Conservation (phyloP, 1,284 basidiomycete genomes). For the Polyporus tsugae region DNA sequence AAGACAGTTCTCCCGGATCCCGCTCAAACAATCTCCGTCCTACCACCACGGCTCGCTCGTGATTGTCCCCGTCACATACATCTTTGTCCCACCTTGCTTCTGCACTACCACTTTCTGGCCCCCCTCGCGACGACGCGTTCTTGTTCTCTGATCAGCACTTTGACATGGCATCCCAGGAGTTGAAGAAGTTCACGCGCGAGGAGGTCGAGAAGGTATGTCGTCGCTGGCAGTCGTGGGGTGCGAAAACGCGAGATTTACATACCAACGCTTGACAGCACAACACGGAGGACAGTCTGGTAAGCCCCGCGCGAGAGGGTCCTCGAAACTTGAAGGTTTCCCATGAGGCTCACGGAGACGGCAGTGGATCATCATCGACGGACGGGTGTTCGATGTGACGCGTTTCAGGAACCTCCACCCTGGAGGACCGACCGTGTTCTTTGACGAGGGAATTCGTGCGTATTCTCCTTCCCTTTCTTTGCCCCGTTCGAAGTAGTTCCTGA, state of each 20-base stretch:
- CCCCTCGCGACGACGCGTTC: neutral
- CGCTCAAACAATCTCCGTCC: neutral
- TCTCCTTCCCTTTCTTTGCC: neutral
- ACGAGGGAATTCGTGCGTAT: slow-evolving; percentile 74
- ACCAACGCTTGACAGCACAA: slow-evolving; percentile 59
- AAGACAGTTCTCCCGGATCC: neutral
- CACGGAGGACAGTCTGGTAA: slow-evolving; percentile 64
- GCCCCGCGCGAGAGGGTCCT: slow-evolving; percentile 30
- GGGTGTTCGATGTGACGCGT: slow-evolving; percentile 83
- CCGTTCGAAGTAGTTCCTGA: neutral
- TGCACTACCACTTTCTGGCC: neutral
- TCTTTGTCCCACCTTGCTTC: neutral
- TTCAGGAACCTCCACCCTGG: slow-evolving; percentile 88
- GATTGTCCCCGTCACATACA: slow-evolving; percentile 22
- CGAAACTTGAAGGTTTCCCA: neutral
- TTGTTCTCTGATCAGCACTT: neutral
- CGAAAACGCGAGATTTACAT: neutral
- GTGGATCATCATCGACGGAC: slow-evolving; percentile 88
- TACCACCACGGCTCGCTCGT: slow-evolving; percentile 1
- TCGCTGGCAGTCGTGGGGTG: neutral
- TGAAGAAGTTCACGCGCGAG: slow-evolving; percentile 57
- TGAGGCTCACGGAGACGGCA: slow-evolving; percentile 36
- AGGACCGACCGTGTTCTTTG: slow-evolving; percentile 77
- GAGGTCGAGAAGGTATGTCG: slow-evolving; percentile 61
- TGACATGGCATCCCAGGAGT: slow-evolving; percentile 52